phyloP scores from a whole-genome alignment of 345 rosid species.

The Jatropha curcas region DNA sequence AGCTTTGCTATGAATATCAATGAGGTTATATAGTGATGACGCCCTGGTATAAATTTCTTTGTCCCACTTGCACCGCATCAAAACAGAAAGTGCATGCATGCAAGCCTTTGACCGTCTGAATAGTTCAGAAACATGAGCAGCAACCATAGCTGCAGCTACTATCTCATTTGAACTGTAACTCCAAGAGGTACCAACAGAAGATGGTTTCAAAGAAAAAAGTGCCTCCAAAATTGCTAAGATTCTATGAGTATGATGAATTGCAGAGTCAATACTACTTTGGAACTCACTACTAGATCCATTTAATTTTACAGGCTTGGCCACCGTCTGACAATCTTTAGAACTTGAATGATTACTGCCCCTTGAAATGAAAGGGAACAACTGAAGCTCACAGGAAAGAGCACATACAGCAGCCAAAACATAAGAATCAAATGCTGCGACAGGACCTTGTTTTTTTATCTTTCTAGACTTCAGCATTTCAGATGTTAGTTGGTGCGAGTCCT shows the following conservation, averaged over 20 bases:
- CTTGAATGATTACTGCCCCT: conserved; percentile 51
- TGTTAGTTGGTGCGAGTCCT: conserved; percentile 37
- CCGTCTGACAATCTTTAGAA: conserved; percentile 33
- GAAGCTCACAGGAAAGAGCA: conserved; percentile 97
- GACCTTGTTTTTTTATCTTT: conserved; percentile 76
- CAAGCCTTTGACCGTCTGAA: conserved; percentile 91
- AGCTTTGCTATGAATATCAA: conserved; percentile 89
- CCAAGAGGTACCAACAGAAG: conserved; percentile 93
- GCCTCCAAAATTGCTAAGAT: conserved; percentile 91
- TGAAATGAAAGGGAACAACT: conserved; percentile 73
- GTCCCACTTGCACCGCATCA: conserved; percentile 94
- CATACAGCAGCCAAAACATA: conserved; percentile 95
- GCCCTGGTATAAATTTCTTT: conserved; percentile 74
- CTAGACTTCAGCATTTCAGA: conserved; percentile 46
- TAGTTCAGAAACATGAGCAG: conserved; percentile 93
- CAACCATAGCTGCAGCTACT: conserved; percentile 99
- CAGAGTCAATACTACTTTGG: conserved; percentile 62
- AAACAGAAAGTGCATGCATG: conserved; percentile 75
- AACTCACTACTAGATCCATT: conserved; percentile 63
- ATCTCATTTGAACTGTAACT: conserved; percentile 92
- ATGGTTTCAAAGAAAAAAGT: conserved; percentile 87
- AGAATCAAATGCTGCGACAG: conserved; percentile 95
- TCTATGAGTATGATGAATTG: conserved; percentile 84
- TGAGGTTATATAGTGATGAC: conserved; percentile 85
- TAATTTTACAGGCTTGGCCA: conserved; percentile 50